Percentiles rank a stretch among this genome's conserved stretches.
phyloP scores from a whole-genome alignment of 1,284 basidiomycete species.

The Paramarasmius palmivorus region DNA sequence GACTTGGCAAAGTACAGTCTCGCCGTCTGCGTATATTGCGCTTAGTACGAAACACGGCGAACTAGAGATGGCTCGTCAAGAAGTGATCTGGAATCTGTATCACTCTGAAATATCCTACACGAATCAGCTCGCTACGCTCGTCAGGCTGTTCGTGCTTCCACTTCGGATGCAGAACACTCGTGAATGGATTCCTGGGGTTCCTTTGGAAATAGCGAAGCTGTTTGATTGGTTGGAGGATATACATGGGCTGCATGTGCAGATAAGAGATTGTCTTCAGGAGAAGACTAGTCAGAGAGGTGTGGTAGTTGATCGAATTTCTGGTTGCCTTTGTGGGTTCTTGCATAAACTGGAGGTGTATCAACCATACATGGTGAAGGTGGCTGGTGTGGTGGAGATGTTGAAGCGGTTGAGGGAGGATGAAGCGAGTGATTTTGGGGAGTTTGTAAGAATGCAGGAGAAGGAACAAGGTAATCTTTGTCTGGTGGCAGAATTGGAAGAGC shows the following conservation, averaged over 20 bases:
- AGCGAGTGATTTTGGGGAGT: conserved; percentile 78
- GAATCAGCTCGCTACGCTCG: conserved; percentile 59
- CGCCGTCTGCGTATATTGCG: conserved; percentile 6
- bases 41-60: conserved; percentile 17
- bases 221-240: conserved; percentile 89
- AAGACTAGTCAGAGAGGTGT: conserved; percentile 54
- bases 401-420: conserved; percentile 53
- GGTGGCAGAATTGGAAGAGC: conserved; percentile 70
- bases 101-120: conserved; percentile 73
- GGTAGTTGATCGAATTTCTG: too few species aligned
- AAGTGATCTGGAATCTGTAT: conserved; percentile 67
- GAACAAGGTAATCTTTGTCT: conserved; percentile 60
- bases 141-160: conserved; percentile 73
- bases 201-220: conserved; percentile 62
- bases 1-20: conserved; percentile 11
- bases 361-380: conserved; percentile 78
- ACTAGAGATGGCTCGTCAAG: conserved; percentile 64
- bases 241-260: conserved; percentile 68
- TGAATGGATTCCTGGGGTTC: conserved; percentile 79
- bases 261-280: conserved; percentile 51
- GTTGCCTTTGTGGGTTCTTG: conserved; percentile 59
- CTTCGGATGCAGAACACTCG: conserved; percentile 68
- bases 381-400: conserved; percentile 57
- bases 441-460: conserved; percentile 73
- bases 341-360: conserved; percentile 78